These are phyloP conservation scores for Lojkania enalia DNA, from an alignment of 2,329 filamentous ascomycete species.

Conservation along the genomic window DNA sequence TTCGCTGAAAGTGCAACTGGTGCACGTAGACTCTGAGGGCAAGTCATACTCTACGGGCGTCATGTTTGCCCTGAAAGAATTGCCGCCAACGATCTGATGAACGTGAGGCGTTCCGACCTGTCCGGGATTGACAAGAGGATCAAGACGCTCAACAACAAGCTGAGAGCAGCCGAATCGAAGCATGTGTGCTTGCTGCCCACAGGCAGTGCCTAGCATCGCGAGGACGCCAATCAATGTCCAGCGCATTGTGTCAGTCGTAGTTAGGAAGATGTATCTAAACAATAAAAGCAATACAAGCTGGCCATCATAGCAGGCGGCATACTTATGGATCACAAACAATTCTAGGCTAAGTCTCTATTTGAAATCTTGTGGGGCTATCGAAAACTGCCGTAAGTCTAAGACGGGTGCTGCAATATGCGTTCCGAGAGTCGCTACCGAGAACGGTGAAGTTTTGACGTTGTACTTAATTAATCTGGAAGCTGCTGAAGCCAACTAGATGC, in stretches of 20 bases:
- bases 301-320: background rate
- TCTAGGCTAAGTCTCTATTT: no score
- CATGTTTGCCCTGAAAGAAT: slow-evolving; percentile 32
- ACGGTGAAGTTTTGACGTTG: background rate
- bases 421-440: background rate
- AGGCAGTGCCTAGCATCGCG: slow-evolving; percentile 10
- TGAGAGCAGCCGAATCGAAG: slow-evolving; percentile 35
- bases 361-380: background rate
- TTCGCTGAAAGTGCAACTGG: slow-evolving; percentile 34
- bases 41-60: slow-evolving; percentile 29
- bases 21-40: slow-evolving; percentile 27
- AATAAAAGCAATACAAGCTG: no score
- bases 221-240: slow-evolving; percentile 3
- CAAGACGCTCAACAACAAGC: slow-evolving; percentile 32
- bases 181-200: slow-evolving; percentile 20
- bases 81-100: slow-evolving; percentile 36
- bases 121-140: slow-evolving; percentile 34
- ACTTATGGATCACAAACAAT: background rate
- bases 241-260: slow-evolving; percentile 10
- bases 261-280: no score
- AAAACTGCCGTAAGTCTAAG: slow-evolving; percentile 1
- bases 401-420: background rate
- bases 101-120: slow-evolving; percentile 31
- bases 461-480: slow-evolving; percentile 3
- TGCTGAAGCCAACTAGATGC: background rate